Base-by-base conservation (phyloP, 1,139 yeast species). In the Kazachstania sp. region DNA sequence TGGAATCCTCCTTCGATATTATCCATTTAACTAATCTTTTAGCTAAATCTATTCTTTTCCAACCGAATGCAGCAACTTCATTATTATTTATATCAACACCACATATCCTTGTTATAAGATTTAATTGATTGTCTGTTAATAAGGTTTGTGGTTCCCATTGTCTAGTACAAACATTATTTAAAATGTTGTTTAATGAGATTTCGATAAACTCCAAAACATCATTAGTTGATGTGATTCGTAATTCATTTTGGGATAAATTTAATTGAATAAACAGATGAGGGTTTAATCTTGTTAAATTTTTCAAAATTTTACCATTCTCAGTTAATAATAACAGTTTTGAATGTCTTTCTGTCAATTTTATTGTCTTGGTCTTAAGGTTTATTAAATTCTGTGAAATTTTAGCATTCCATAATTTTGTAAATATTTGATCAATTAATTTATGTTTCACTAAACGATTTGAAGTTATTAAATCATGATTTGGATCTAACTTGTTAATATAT, bases 381-480 rank as follows among this genome's bases (percentile, higher is more conserved):
- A 26, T 37, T 9, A 43, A 30, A 9, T 15, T 18, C 9, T 38
- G 31, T 4, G 47, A 41, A 3, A 53, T 34, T 7, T 35, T 13
- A n/a, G 74, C 54, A 2, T 61, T 54, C 81, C 81, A 77, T 35
- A 70, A 56, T 8, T 68, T 63, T 8, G 55, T 48, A 13, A 76
- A 50, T 6, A 77, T 67, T 2, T 48, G 54, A 3, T 60, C 42
- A 2, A 67, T 57, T 3, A 65, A 16, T 34, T 49, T 40, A 9
- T 46, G 41, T 51, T 66, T 64, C 1, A 41, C 41, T 13, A 43
- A 8, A 15, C 43, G 31, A 8, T 39, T 39, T 4, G 38, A 32
- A 3, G 49, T 23, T 2, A 43, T 28, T 3, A 13, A 29, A 7
- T 38, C 29, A n/a, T 40, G 39, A 36, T 8, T 6, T 3, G 23